These are phyloP conservation scores for Halteria grandinella DNA, from an alignment of 73 alveolate genomes.

Conservation along the genomic window DNA sequence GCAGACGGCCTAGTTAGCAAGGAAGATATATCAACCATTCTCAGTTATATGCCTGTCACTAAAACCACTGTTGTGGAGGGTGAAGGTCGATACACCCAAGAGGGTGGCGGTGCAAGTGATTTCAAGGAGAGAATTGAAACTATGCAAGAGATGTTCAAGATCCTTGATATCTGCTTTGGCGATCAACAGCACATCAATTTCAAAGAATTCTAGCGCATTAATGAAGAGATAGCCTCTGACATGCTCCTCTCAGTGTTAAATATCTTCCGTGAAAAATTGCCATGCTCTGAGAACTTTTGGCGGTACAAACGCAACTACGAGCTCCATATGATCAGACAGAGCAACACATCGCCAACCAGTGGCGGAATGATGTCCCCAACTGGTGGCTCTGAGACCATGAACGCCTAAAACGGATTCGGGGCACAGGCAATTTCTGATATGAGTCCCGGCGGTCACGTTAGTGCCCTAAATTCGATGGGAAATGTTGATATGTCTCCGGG, in stretches of 20 bases:
- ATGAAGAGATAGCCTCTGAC: constrained; percentile 62
- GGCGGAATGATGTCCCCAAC: background rate
- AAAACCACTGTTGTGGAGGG: background rate
- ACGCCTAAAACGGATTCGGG: background rate
- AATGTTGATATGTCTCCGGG: too few species aligned
- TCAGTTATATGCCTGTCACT: background rate
- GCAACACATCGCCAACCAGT: background rate
- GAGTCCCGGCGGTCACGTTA: too few species aligned
- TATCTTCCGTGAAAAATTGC: constrained; percentile 58
- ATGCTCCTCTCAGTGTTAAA: constrained; percentile 57
- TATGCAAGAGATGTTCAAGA: constrained; percentile 51
- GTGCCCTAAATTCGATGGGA: too few species aligned
- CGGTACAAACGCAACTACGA: constrained; percentile 56
- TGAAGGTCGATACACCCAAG: constrained; percentile 63
- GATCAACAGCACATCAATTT: constrained; percentile 21
- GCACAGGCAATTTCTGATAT: too few species aligned
- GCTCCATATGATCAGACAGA: background rate
- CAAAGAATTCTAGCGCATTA: constrained; percentile 47
- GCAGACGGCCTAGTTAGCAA: background rate
- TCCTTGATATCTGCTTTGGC: constrained; percentile 56
- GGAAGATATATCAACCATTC: background rate
- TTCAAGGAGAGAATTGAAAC: constrained; percentile 49
- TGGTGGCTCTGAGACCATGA: constrained; percentile 2
- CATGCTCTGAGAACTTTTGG: constrained; percentile 68
- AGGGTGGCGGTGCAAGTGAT: constrained; percentile 68